Evolutionary conservation across 2,329 filamentous ascomycete genomes (phyloP).

Genomic region (Trichothecium roseum): DNA sequence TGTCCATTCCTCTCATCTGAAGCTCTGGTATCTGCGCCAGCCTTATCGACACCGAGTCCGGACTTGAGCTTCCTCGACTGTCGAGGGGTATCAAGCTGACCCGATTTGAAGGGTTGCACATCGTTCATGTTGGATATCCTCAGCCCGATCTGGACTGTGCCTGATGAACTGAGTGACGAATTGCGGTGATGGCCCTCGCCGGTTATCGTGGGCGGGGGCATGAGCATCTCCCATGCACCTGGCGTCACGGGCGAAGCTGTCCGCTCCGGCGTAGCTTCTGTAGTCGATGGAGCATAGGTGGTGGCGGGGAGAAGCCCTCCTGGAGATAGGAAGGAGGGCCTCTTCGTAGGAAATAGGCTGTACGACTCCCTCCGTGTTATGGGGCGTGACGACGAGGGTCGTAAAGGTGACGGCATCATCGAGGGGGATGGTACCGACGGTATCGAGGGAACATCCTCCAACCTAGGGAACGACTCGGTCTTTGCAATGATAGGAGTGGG

Average conservation of each 20-base stretch:
- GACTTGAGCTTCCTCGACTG: slow-evolving; percentile 27
- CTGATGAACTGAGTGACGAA: slow-evolving; percentile 53
- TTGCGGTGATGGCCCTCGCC: slow-evolving; percentile 38
- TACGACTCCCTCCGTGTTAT: slow-evolving; percentile 13
- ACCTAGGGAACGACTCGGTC: too few species aligned
- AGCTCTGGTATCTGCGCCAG: too few species aligned
- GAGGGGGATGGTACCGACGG: too few species aligned
- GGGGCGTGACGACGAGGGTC: too few species aligned
- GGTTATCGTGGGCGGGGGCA: slow-evolving; percentile 34
- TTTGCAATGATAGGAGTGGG: too few species aligned
- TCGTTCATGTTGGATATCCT: slow-evolving; percentile 52
- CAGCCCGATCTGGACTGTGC: slow-evolving; percentile 62
- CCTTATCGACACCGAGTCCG: background rate
- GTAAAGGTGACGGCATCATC: too few species aligned
- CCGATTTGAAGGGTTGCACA: slow-evolving; percentile 20
- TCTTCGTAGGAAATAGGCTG: slow-evolving; percentile 14
- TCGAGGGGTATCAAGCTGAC: slow-evolving; percentile 9
- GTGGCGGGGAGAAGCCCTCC: slow-evolving; percentile 32
- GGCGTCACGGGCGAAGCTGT: background rate
- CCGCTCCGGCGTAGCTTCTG: background rate
- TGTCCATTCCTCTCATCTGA: too few species aligned
- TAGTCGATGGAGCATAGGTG: slow-evolving; percentile 25
- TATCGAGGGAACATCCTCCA: too few species aligned
- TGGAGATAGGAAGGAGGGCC: slow-evolving; percentile 13
- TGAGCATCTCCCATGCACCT: slow-evolving; percentile 9